Evolutionary conservation across 2,329 filamentous ascomycete genomes (phyloP), one percentile per base, ranked within the genome.

Genomic region (Colletotrichum viniferum): DNA sequence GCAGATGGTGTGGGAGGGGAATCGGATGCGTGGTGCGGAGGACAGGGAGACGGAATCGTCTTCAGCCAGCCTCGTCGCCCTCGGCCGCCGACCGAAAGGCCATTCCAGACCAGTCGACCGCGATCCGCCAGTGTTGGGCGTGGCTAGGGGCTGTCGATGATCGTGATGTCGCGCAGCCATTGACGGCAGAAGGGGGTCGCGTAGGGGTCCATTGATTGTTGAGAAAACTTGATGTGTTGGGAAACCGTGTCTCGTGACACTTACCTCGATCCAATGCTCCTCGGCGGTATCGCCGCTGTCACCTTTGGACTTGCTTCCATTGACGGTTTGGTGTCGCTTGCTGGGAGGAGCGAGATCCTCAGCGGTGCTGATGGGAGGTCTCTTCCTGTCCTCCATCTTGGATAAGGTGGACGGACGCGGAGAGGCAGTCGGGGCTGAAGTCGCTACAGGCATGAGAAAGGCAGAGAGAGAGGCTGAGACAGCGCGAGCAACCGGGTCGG

Each of bases 321-420:
- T 98, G 79, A 96, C 91, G 71, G 95, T 95, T 58, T 76, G 74
- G 85, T 98, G 94, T 86, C 96, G 94, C 90, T 98, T 99, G 83
- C 93, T 94, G 26, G 96, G 96, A 79, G 96, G 96, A 79, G 94
- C 94, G 82, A 95, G 89, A 80, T 98, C 95, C 85, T 97, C 95
- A 82, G 92, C 88, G 83, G 94, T 94, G 86, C 92, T 90, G 80
- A 94, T 91, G 83, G 96, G 95, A 83, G 96, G 94, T 92, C 97
- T 93, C 92, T 99, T 99, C 92, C 97, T 95, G 90, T 98, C 97
- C 91, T 99, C 97, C 96, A 98, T 99, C 92, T 97, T 98, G 89
- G 92, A 89, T 87, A 95, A 90, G 90, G 93, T 93, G 88, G 95
- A 94, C 89, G 94, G 92, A 91, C 92, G 92, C 90, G 93, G 90